Evolutionary conservation across 148 eudicot genomes (phyloP), one percentile per base, ranked within the genome.

Genomic region (Spergularia bocconei): DNA sequence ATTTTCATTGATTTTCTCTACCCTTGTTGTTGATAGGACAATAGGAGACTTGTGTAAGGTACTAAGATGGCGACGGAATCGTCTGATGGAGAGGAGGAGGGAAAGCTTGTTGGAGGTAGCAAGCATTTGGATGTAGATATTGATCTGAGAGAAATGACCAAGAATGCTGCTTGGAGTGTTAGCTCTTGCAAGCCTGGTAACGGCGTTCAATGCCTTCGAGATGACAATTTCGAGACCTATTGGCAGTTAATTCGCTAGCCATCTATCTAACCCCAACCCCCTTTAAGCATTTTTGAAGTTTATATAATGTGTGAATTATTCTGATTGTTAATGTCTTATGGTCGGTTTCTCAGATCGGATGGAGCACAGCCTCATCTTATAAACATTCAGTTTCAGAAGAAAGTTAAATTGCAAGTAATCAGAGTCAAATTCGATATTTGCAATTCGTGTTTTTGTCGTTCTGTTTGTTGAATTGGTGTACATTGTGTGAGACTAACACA

Each of bases 161-260:
- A 91, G 68, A 91, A 85, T 57, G 98, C 97, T 13, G 98, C 96
- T 59, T 94, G 98, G 98, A 94, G 97, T 78, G 97, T 94, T 14
- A 91, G 97, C 77, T 91, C 98, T 72, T 91, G 91, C 84, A 94
- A 94, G 85, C 93, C 97, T 38, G 97, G 98, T 55, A 91, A 94
- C 67, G 96, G 93, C 29, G 97, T 94, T 75, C 82, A 82, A 13
- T 86, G 87, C 52, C 93, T 91, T 39, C 88, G 96, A 54, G 97
- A 94, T 63, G 93, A 88, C 75, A 91, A 85, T 75, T 82, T 77
- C 50, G 97, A 94, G 12, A 84, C 97, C 78, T 94, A 87, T 78
- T 94, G 98, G 98, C 98, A 94, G 98, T 94, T 78, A 78, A n/a
- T 20, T 13, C 72, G 6, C 66, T 53, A 79, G 21, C 65, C 20